phyloP scores from a whole-genome alignment of 176 grass and related monocot genomes.

The Cenchrus purpureus region DNA sequence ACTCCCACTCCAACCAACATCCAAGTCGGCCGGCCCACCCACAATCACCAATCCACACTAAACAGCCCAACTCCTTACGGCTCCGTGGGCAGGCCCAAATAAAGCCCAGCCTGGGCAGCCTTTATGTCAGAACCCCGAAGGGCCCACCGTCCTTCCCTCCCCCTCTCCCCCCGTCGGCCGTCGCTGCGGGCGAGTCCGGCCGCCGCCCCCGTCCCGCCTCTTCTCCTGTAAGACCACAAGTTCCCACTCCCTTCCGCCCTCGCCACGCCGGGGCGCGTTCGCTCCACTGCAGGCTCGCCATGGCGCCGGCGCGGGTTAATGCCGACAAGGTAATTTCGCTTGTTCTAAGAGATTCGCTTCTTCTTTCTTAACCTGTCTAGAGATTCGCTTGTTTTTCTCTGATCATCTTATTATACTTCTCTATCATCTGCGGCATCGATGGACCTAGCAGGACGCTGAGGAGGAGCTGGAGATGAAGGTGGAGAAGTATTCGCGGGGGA shows the following conservation, averaged over 20 bases:
- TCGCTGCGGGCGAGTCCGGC: background rate
- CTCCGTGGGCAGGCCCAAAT: too few relatives aligned
- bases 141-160: too few relatives aligned
- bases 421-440: background rate
- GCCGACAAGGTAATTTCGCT: background rate
- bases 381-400: too few relatives aligned
- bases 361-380: too few relatives aligned
- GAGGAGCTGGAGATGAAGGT: constrained; percentile 70
- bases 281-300: background rate
- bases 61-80: too few relatives aligned
- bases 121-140: too few relatives aligned
- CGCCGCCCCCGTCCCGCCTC: background rate
- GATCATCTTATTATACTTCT: constrained; percentile 14
- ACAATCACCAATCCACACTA: too few relatives aligned
- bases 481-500: constrained; percentile 73
- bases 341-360: background rate
- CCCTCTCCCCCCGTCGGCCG: background rate
- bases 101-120: too few relatives aligned
- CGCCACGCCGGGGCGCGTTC: background rate
- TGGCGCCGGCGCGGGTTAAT: background rate
- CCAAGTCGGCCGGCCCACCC: too few relatives aligned
- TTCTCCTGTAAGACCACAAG: background rate
- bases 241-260: background rate
- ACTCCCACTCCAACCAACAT: too few relatives aligned
- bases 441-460: constrained; percentile 34